phyloP scores from a whole-genome alignment of 352 stramenopile species.

The Pythium brachiatum region DNA sequence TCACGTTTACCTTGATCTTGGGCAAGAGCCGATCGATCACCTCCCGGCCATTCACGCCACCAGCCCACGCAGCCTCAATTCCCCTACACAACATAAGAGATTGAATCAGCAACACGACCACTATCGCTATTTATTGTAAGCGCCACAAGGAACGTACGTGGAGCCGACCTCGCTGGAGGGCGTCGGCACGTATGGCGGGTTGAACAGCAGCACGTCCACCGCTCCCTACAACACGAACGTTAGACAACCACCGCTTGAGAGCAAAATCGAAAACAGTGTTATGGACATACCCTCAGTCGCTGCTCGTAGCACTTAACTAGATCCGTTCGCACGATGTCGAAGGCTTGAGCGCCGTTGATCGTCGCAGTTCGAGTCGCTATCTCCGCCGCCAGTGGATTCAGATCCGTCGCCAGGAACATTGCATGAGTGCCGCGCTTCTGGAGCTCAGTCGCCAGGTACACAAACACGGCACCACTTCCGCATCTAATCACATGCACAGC shows the following conservation, averaged over 20 bases:
- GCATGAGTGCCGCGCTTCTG: slow-evolving; percentile 49
- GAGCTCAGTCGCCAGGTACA: slow-evolving; percentile 78
- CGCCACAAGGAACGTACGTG: slow-evolving; percentile 43
- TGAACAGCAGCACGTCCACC: slow-evolving; percentile 97
- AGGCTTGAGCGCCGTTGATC: slow-evolving; percentile 72
- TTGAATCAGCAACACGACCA: too few relatives aligned
- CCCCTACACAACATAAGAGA: slow-evolving; percentile 40
- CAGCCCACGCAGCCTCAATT: slow-evolving; percentile 97
- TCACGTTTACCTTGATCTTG: slow-evolving; percentile 63
- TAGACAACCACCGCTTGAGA: too few relatives aligned
- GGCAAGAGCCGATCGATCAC: slow-evolving; percentile 96
- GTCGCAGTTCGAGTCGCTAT: slow-evolving; percentile 82
- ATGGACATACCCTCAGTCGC: slow-evolving; percentile 47
- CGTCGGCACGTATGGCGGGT: slow-evolving; percentile 98
- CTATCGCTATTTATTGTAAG: too few relatives aligned
- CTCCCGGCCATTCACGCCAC: slow-evolving; percentile 90
- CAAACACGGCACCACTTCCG: slow-evolving; percentile 63
- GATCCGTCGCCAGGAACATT: slow-evolving; percentile 88
- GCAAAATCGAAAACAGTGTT: too few relatives aligned
- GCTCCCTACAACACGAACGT: slow-evolving; percentile 25
- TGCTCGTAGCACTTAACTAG: slow-evolving; percentile 65
- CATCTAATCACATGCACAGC: slow-evolving; percentile 30
- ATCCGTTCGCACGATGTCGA: slow-evolving; percentile 87
- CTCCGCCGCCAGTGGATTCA: slow-evolving; percentile 88
- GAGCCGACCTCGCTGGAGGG: slow-evolving; percentile 93